These are phyloP conservation scores for Patellifolia procumbens DNA, from an alignment of 179 eudicot species.

Conservation along the genomic window DNA sequence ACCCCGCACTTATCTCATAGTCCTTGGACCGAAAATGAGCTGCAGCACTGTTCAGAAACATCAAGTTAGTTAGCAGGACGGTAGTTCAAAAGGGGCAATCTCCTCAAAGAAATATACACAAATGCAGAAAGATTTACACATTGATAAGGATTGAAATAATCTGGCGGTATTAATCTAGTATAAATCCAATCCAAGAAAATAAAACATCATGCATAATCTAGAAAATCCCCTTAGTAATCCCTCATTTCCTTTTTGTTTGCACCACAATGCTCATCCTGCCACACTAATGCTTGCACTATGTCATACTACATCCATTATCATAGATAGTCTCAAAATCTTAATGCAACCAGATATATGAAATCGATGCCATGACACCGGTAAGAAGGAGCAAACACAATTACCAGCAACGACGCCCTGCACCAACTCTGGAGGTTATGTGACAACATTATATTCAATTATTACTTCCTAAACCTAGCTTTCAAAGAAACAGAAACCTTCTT, in stretches of 20 bases:
- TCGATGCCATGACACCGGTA: not conserved
- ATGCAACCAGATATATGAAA: not conserved
- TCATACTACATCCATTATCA: slow-evolving; percentile 3
- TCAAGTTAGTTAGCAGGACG: slow-evolving; percentile 10
- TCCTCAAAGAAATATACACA: not conserved
- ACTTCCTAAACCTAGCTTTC: not conserved
- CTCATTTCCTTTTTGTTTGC: not conserved
- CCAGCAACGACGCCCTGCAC: not conserved
- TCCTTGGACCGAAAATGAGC: slow-evolving; percentile 82
- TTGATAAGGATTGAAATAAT: not conserved
- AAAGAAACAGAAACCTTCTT: not conserved
- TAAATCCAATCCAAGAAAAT: not conserved
- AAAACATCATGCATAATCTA: not conserved
- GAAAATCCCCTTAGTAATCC: not conserved
- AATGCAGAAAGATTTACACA: slow-evolving; percentile 11
- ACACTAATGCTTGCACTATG: not conserved
- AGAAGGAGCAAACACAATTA: not conserved
- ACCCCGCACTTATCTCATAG: slow-evolving; percentile 66
- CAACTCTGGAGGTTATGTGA: not conserved
- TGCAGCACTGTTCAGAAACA: slow-evolving; percentile 62
- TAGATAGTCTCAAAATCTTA: not conserved
- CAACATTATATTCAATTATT: not conserved
- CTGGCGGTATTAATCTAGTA: not conserved
- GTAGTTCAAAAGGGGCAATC: not conserved
- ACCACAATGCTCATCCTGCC: not conserved